Evolutionary conservation across 75 land plant genomes (phyloP).

Genomic region (Ceratopteris richardii): DNA sequence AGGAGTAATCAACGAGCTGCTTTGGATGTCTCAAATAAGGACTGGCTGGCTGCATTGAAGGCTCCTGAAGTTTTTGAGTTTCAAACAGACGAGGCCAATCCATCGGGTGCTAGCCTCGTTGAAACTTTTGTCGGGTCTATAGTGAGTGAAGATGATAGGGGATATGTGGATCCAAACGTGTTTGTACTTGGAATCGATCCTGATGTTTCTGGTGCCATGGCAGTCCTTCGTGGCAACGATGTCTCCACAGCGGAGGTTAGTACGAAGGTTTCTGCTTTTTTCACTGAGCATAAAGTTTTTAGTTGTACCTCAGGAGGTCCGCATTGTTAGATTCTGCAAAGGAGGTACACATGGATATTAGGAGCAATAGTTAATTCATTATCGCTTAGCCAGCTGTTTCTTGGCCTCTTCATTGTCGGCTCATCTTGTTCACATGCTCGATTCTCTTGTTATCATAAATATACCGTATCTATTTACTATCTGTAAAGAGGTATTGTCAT

Average conservation of each 20-base stretch:
- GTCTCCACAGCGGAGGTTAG: slow-evolving; percentile 53
- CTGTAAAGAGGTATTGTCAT: too few species aligned
- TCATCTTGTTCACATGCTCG: too few species aligned
- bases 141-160: background rate
- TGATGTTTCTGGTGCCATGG: slow-evolving; percentile 75
- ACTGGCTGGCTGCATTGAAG: slow-evolving; percentile 2
- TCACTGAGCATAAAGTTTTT: background rate
- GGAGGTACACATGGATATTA: too few species aligned
- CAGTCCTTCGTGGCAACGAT: slow-evolving; percentile 40
- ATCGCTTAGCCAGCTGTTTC: too few species aligned
- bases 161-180: background rate
- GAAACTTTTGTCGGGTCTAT: background rate
- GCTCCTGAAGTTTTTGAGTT: background rate
- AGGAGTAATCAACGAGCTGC: background rate
- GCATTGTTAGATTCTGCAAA: too few species aligned
- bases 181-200: slow-evolving; percentile 81
- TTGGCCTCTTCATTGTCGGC: too few species aligned
- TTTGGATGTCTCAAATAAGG: slow-evolving; percentile 1
- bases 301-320: too few species aligned
- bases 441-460: too few species aligned
- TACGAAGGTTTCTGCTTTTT: slow-evolving; percentile 3
- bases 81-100: background rate
- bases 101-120: background rate
- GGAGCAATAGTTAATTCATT: too few species aligned
- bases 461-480: too few species aligned